phyloP scores from a whole-genome alignment of 176 grass and related monocot species.

The Thalia dealbata region DNA sequence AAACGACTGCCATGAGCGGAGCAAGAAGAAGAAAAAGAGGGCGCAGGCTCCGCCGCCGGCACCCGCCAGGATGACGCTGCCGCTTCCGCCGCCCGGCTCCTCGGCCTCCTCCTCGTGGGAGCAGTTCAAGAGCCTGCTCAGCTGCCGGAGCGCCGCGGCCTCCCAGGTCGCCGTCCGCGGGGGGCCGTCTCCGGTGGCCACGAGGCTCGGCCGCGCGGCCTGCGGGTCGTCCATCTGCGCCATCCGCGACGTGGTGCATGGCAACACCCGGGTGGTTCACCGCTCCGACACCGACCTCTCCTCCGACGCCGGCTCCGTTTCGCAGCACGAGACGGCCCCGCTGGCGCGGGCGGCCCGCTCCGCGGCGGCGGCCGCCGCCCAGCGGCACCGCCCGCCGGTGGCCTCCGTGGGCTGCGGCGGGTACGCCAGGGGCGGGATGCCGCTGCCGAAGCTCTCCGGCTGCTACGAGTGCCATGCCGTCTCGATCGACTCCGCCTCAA shows the following conservation, averaged over 20 bases:
- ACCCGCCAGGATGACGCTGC: background rate
- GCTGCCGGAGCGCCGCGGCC: constrained; percentile 52
- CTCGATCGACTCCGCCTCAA: constrained; percentile 5
- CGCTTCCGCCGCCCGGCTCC: background rate
- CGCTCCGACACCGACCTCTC: constrained; percentile 31
- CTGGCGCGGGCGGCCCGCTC: constrained; percentile 33
- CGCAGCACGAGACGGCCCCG: constrained; percentile 24
- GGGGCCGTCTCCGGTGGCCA: background rate
- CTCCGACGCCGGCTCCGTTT: constrained; percentile 32
- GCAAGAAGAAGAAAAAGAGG: background rate
- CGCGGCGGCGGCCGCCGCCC: too few species aligned
- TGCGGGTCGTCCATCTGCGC: constrained; percentile 57
- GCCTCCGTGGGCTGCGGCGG: background rate
- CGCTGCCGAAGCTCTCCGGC: constrained; percentile 13
- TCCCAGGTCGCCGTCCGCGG: constrained; percentile 51
- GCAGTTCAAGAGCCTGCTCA: constrained; percentile 74
- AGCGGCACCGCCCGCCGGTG: constrained; percentile 3
- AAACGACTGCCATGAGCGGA: background rate
- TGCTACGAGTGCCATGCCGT: constrained; percentile 17
- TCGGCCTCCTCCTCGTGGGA: constrained; percentile 45
- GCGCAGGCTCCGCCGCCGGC: background rate
- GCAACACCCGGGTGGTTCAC: constrained; percentile 23
- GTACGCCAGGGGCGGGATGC: background rate
- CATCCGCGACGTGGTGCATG: constrained; percentile 59
- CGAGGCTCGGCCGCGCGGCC: constrained; percentile 13